Base-by-base conservation (phyloP, 495 filamentous ascomycete species). In the Talaromyces stipitatus region DNA sequence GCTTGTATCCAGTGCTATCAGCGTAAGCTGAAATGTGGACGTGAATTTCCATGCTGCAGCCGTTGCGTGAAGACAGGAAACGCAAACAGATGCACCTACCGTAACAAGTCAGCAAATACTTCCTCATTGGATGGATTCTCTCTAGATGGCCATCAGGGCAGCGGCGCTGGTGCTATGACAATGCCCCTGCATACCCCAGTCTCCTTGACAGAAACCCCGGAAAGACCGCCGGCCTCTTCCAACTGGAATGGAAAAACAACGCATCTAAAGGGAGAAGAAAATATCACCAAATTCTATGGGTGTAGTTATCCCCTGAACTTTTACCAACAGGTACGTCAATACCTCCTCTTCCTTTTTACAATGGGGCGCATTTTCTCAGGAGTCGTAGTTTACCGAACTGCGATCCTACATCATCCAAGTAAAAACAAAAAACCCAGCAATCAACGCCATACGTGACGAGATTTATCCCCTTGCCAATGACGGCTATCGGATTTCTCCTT, bases 231-330 rank as follows among this genome's bases (percentile, higher is more conserved):
- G 16, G 30, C n/a, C 33, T 36, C 27, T 16, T 59, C 57, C 33
- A 33, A 50, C 14, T 33, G 18, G 30, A 55, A 50, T 28, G 50
- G 23, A 16, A 59, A 55, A 51, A 47, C 54, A 45, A 59, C 51
- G 9, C 57, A 59, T 24, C 55, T 59, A 38, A 59, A 59, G 55
- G 57, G 51, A 55, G 36, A 59, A 59, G 57, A 47, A 41, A 28
- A 33, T 23, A 26, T 26, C 33, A 55, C 57, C 16, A 59, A 50
- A 28, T 59, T 59, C 28, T 59, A 59, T 59, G 57, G 57, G 18
- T 59, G 36, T 59, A 59, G 57, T 41, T 59, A 59, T 48, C 57
- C 51, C 41, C 18, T 59, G 18, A 59, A 55, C 41, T 55, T 59
- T 38, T 59, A 59, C 27, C 57, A 59, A 59, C 51, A 59, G 50